Conservation (phyloP, 179 eudicot genomes). For the Sideroxylon spinosum region DNA sequence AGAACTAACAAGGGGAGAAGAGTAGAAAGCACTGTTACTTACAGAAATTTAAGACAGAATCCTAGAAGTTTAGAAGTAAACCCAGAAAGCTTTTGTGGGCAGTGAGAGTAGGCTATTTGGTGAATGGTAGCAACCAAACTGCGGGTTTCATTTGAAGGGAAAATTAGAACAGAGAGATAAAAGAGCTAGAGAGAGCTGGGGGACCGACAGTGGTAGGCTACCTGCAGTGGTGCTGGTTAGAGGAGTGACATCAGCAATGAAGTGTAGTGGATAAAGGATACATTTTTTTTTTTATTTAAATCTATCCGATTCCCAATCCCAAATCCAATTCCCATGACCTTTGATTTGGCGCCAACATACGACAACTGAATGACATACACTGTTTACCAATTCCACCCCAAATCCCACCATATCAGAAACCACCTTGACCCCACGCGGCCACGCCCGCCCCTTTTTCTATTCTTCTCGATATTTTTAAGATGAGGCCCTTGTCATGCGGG, state of each 20-base stretch:
- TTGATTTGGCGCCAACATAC: conserved; percentile 10
- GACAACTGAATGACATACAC: neutral
- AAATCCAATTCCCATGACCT: neutral
- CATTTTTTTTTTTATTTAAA: neutral
- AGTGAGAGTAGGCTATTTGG: neutral
- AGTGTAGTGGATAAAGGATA: neutral
- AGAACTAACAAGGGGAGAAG: neutral
- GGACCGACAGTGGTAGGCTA: neutral
- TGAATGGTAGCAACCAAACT: neutral
- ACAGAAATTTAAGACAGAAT: neutral
- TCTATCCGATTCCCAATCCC: neutral
- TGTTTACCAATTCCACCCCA: neutral
- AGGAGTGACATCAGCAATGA: conserved; percentile 9
- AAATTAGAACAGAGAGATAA: neutral
- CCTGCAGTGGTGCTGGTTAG: neutral
- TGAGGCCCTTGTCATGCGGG: too few species aligned
- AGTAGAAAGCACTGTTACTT: neutral
- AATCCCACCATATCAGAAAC: neutral
- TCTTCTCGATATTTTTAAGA: neutral
- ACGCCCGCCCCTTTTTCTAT: neutral
- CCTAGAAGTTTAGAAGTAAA: neutral
- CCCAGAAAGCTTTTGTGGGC: neutral
- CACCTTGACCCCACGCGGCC: neutral
- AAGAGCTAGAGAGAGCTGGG: neutral
- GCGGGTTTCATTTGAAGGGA: neutral